A percentile compares a stretch with the other conserved stretches of the same genome.
Evolutionary conservation across 306 rosid species (phyloP).

Genomic region (Pyrus betulifolia): DNA sequence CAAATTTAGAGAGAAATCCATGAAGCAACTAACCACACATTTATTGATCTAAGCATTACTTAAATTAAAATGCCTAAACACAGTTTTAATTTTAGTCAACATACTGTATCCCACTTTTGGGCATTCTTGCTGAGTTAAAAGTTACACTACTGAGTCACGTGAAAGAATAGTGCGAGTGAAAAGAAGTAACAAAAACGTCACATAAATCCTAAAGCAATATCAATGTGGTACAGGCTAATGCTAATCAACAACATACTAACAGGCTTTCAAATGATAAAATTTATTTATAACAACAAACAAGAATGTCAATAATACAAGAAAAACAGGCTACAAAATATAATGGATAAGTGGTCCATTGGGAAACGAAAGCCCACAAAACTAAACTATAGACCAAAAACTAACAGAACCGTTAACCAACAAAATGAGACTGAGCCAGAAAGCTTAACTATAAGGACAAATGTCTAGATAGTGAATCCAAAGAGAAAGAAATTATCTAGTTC

Average conservation of each 20-base stretch:
- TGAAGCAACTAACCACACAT: constrained; percentile 1
- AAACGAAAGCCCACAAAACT: background rate
- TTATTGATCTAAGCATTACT: background rate
- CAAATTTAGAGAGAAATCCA: constrained; percentile 26
- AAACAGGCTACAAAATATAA: background rate
- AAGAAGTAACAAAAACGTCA: background rate
- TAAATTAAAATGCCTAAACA: background rate
- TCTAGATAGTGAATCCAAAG: background rate
- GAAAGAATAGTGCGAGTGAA: background rate
- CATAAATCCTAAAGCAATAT: background rate
- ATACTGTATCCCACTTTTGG: background rate
- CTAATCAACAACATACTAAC: background rate
- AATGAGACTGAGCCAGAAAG: background rate
- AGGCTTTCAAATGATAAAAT: background rate
- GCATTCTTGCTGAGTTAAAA: background rate
- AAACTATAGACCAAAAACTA: background rate
- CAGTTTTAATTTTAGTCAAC: background rate
- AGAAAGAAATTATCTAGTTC: background rate
- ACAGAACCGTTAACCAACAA: background rate
- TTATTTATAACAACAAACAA: background rate
- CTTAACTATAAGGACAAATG: background rate
- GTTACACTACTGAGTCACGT: background rate
- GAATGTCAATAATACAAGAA: background rate
- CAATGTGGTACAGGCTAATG: background rate
- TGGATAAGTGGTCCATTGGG: too few relatives aligned